Evolutionary conservation across 1,284 basidiomycete species (phyloP).

Genomic region (Heterobasidion annosum): DNA sequence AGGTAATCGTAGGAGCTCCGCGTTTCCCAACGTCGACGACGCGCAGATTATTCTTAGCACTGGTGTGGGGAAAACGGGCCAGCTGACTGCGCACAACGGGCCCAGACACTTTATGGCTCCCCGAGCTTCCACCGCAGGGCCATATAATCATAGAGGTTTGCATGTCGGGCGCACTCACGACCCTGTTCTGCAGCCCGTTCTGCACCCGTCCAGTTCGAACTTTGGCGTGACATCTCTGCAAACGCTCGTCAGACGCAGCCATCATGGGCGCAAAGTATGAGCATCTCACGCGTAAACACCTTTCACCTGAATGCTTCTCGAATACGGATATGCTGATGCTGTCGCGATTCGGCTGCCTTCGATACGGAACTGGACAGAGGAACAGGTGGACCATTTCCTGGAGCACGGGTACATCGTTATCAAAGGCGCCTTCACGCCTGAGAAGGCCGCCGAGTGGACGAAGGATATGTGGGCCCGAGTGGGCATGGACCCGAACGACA

Average conservation of each 20-base stretch:
- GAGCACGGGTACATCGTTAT: slow-evolving; percentile 47
- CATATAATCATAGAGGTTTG: background rate
- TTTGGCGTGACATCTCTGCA: too few relatives aligned
- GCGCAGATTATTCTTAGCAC: background rate
- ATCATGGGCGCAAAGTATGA: slow-evolving; percentile 10
- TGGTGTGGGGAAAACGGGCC: background rate
- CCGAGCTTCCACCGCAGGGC: background rate
- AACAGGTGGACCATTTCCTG: slow-evolving; percentile 45
- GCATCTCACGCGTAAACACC: slow-evolving; percentile 15
- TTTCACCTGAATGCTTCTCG: background rate
- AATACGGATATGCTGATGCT: background rate
- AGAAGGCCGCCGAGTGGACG: slow-evolving; percentile 40
- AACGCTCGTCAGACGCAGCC: background rate
- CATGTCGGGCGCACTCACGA: too few relatives aligned
- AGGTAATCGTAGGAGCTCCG: too few relatives aligned
- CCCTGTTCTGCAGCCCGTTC: too few relatives aligned
- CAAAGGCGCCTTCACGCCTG: slow-evolving; percentile 41
- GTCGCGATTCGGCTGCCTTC: slow-evolving; percentile 4
- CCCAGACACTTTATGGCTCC: background rate
- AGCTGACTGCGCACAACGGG: background rate
- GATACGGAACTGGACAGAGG: slow-evolving; percentile 16
- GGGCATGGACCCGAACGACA: slow-evolving; percentile 41
- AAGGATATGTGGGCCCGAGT: slow-evolving; percentile 43
- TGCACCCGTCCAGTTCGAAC: too few relatives aligned
- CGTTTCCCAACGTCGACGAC: too few relatives aligned